phyloP scores from a whole-genome alignment of 129 eudicot genomes.

The Pulicaria dysenterica region DNA sequence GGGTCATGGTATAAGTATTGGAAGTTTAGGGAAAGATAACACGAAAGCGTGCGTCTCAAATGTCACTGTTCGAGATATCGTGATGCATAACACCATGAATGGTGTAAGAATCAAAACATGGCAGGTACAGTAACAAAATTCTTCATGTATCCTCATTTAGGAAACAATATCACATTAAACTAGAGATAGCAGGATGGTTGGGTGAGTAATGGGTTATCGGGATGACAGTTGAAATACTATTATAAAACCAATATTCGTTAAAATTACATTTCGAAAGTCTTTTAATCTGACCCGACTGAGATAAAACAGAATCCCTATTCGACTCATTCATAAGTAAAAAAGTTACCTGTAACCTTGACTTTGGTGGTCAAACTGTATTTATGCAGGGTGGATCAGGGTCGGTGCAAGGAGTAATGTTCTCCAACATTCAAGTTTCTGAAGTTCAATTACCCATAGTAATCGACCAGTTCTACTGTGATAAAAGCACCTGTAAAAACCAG shows the following conservation, averaged over 20 bases:
- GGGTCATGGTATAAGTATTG: slow-evolving; percentile 97
- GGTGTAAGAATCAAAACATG: slow-evolving; percentile 95
- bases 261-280: too few relatives aligned
- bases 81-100: slow-evolving; percentile 78
- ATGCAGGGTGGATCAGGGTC: slow-evolving; percentile 92
- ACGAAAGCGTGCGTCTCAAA: slow-evolving; percentile 93
- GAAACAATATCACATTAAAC: neutral
- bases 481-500: slow-evolving; percentile 62
- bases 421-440: slow-evolving; percentile 72
- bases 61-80: slow-evolving; percentile 70
- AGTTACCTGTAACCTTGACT: neutral
- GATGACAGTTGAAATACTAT: too few relatives aligned
- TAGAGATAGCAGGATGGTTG: too few relatives aligned
- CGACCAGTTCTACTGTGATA: slow-evolving; percentile 88
- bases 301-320: neutral
- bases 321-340: neutral
- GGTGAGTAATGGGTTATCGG: too few relatives aligned
- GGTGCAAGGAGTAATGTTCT: slow-evolving; percentile 61
- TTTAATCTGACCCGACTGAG: neutral
- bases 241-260: neutral
- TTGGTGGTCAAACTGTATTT: slow-evolving; percentile 15
- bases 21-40: slow-evolving; percentile 81
- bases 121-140: slow-evolving; percentile 59
- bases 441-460: slow-evolving; percentile 78
- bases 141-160: neutral